Evolutionary conservation across 1,139 yeast species (phyloP).

Genomic region (Candida albicans): DNA sequence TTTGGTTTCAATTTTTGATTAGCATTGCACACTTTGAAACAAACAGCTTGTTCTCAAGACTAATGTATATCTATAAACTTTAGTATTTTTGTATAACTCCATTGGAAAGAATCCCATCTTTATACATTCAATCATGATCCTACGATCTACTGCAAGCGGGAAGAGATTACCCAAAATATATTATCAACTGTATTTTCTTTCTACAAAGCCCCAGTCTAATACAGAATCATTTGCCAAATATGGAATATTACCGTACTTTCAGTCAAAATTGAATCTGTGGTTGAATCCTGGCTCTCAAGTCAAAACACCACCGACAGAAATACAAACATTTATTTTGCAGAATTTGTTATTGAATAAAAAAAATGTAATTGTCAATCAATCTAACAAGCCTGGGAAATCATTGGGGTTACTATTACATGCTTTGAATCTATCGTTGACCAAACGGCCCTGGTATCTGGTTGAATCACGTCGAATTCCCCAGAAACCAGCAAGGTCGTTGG

Average conservation of each 20-base stretch:
- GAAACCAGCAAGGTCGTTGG: constrained; percentile 19
- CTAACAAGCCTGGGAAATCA: constrained; percentile 26
- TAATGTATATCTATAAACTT: too few relatives aligned
- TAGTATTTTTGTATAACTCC: too few relatives aligned
- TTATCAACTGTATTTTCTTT: background rate
- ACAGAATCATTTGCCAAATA: constrained; percentile 1
- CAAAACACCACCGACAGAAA: constrained; percentile 24
- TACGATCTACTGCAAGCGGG: background rate
- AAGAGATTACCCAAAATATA: background rate
- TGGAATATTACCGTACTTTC: constrained; percentile 32
- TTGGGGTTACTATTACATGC: constrained; percentile 24
- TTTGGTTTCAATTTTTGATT: too few relatives aligned
- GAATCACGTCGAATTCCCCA: constrained; percentile 9
- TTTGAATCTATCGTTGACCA: constrained; percentile 22
- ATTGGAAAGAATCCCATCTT: too few relatives aligned
- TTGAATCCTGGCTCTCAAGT: constrained; percentile 14
- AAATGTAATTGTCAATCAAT: constrained; percentile 22
- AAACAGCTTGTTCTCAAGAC: too few relatives aligned
- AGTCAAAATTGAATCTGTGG: constrained; percentile 21
- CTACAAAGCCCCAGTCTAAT: background rate
- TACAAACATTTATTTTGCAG: constrained; percentile 25
- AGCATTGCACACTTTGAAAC: too few relatives aligned
- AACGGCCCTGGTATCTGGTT: constrained; percentile 19
- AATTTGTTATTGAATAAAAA: constrained; percentile 19
- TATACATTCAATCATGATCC: too few relatives aligned